A percentile compares a stretch with the other conserved stretches of the same genome.
phyloP scores from a whole-genome alignment of 2,329 filamentous ascomycete genomes.

The Arachnopeziza araneosa region DNA sequence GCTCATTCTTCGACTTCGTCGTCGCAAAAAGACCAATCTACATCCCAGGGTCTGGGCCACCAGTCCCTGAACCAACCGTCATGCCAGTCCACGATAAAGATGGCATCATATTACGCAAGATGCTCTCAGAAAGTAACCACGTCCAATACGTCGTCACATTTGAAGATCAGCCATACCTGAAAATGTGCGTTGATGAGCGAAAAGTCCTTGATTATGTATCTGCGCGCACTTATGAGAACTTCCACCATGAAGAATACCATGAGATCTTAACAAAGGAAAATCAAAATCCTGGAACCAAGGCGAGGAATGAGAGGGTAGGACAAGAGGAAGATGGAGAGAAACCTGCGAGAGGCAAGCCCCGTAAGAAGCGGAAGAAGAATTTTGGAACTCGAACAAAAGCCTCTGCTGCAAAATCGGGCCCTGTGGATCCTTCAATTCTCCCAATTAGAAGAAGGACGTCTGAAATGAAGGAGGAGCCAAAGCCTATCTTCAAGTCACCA shows the following conservation, averaged over 20 bases:
- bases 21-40: slow-evolving; percentile 33
- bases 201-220: slow-evolving; percentile 53
- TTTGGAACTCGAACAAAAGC: not conserved
- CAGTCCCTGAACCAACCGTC: slow-evolving; percentile 42
- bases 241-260: slow-evolving; percentile 38
- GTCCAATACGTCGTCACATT: slow-evolving; percentile 22
- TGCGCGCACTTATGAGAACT: slow-evolving; percentile 49
- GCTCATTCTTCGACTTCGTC: slow-evolving; percentile 23
- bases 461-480: not conserved
- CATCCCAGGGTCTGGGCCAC: slow-evolving; percentile 42
- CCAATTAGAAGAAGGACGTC: not conserved
- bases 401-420: not conserved
- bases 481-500: slow-evolving; percentile 1
- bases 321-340: slow-evolving; percentile 1
- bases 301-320: not conserved
- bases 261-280: slow-evolving; percentile 5
- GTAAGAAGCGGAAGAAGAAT: slow-evolving; percentile 3
- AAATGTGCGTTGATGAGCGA: slow-evolving; percentile 46
- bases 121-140: slow-evolving; percentile 31
- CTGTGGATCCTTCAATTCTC: not conserved
- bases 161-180: slow-evolving; percentile 34
- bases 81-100: slow-evolving; percentile 44
- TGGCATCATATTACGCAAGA: slow-evolving; percentile 49
- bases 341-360: slow-evolving; percentile 2
- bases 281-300: not conserved